Conservation (phyloP, 805 yeast species). For the Grigorovia yakushimaensis region DNA sequence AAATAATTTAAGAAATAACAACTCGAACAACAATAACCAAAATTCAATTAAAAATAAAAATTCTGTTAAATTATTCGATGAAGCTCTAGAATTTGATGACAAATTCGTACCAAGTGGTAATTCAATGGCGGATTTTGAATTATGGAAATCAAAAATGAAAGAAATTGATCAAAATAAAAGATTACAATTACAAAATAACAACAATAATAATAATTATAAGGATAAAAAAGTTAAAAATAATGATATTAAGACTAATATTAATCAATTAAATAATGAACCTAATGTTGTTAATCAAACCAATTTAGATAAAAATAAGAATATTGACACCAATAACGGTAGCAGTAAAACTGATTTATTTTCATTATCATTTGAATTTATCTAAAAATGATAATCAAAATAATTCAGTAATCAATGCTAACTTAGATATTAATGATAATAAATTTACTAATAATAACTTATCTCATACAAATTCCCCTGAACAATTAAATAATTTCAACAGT, state of each 20-base stretch:
- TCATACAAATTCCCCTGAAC: background rate
- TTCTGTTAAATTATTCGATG: constrained; percentile 8
- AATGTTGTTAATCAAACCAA: too few relatives aligned
- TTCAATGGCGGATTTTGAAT: constrained; percentile 33
- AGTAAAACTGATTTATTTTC: constrained; percentile 8
- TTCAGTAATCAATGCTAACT: too few relatives aligned
- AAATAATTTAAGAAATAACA: constrained; percentile 1
- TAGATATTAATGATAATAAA: too few relatives aligned
- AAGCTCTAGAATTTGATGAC: constrained; percentile 24
- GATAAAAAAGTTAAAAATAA: background rate
- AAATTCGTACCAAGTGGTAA: constrained; percentile 28
- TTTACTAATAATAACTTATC: background rate
- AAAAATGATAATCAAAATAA: background rate
- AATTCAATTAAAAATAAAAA: constrained; percentile 9
- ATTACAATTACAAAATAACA: background rate
- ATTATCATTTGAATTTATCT: constrained; percentile 21
- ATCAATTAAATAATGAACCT: too few relatives aligned
- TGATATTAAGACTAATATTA: background rate
- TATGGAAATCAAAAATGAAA: constrained; percentile 32
- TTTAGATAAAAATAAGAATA: too few relatives aligned
- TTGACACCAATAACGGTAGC: background rate
- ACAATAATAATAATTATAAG: background rate
- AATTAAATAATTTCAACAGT: too few relatives aligned
- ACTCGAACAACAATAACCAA: constrained; percentile 5
- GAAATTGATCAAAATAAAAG: constrained; percentile 28